A percentile compares a stretch with the other conserved stretches of the same genome.
phyloP scores from a whole-genome alignment of 768 basidiomycete species.

The Scleroderma bovista region DNA sequence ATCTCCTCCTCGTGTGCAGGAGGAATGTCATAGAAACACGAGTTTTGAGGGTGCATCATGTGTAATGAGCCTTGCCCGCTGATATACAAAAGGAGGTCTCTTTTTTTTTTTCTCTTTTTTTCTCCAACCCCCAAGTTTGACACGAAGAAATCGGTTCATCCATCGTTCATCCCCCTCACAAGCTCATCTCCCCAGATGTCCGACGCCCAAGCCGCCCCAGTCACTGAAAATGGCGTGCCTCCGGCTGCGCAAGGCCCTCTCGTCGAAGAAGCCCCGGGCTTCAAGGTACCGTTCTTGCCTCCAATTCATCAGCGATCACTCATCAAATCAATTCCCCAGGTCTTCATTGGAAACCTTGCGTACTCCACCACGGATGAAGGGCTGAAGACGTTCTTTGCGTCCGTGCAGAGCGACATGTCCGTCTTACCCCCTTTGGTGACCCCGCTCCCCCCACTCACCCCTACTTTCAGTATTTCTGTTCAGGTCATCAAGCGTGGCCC shows the following conservation, averaged over 20 bases:
- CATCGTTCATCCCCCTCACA: constrained; percentile 54
- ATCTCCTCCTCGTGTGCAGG: background rate
- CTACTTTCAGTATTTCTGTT: constrained; percentile 57
- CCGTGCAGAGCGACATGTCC: constrained; percentile 83
- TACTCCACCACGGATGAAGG: constrained; percentile 92
- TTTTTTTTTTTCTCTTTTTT: constrained; percentile 34
- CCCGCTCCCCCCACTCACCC: constrained; percentile 8
- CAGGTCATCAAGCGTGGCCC: constrained; percentile 83
- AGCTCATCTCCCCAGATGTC: constrained; percentile 70
- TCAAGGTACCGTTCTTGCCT: constrained; percentile 52
- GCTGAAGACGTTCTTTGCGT: constrained; percentile 91
- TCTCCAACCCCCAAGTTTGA: constrained; percentile 80
- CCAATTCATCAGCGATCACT: constrained; percentile 15
- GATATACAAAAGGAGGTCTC: constrained; percentile 34
- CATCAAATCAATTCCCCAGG: constrained; percentile 38
- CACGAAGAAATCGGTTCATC: constrained; percentile 83
- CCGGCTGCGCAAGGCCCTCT: constrained; percentile 63
- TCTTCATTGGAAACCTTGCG: constrained; percentile 95
- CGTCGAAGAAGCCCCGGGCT: constrained; percentile 68
- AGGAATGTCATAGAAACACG: constrained; percentile 41
- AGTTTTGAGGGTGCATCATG: too few species aligned
- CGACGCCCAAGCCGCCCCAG: constrained; percentile 83
- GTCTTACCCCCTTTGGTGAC: constrained; percentile 27
- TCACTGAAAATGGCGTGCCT: constrained; percentile 80
- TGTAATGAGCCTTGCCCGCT: constrained; percentile 12